phyloP scores from a whole-genome alignment of 139 green algal genomes.

The Chloropicon primus region DNA sequence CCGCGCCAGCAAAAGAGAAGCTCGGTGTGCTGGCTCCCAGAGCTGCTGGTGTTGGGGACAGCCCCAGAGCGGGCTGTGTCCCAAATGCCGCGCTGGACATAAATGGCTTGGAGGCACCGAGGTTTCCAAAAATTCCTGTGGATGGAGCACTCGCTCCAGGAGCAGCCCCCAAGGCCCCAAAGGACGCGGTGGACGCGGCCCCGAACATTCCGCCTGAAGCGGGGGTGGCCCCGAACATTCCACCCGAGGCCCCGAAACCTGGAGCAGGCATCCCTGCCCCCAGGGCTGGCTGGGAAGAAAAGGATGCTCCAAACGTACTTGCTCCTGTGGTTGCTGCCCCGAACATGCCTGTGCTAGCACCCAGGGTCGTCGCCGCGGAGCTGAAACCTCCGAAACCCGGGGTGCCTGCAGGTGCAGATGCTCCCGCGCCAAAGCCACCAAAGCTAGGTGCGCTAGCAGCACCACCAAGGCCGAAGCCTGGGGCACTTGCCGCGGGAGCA shows the following conservation, averaged over 20 bases:
- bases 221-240: conserved; percentile 12
- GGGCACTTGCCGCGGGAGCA: background rate
- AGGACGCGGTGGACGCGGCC: conserved; percentile 2
- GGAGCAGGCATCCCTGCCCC: conserved; percentile 1
- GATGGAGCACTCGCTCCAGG: background rate
- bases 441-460: conserved; percentile 6
- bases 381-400: background rate
- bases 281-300: conserved; percentile 2
- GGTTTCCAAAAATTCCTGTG: conserved; percentile 6
- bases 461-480: background rate
- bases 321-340: conserved; percentile 5
- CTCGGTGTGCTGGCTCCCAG: conserved; percentile 5
- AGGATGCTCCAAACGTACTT: conserved; percentile 2
- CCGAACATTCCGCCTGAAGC: conserved; percentile 24
- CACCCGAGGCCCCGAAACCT: conserved; percentile 11
- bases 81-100: conserved; percentile 1
- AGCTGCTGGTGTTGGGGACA: background rate
- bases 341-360: conserved; percentile 11
- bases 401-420: conserved; percentile 8
- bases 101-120: conserved; percentile 12
- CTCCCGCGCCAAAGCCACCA: background rate
- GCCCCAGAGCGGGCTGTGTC: background rate
- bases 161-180: background rate
- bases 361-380: background rate
- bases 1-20: conserved; percentile 18